Percentiles rank a stretch among this genome's conserved stretches.
phyloP scores from a whole-genome alignment of 2,329 filamentous ascomycete species.

The Penicillium sp. region DNA sequence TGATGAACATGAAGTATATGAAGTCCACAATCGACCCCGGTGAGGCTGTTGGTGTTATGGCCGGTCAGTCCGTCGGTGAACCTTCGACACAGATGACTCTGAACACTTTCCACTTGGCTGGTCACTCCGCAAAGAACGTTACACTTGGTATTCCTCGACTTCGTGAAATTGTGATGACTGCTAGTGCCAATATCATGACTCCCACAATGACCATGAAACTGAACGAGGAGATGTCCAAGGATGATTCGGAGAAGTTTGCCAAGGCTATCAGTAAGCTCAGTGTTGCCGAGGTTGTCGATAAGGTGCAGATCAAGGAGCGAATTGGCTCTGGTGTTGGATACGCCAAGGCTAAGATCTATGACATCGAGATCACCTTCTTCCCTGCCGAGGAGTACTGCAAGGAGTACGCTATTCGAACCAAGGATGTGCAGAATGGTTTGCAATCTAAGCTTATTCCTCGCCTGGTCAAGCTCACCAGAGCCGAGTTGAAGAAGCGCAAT shows the following conservation, averaged over 20 bases:
- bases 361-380: conserved; percentile 82
- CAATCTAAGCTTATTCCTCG: conserved; percentile 77
- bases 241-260: conserved; percentile 77
- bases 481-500: conserved; percentile 79
- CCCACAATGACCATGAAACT: conserved; percentile 75
- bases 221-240: conserved; percentile 69
- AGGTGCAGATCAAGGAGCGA: conserved; percentile 77
- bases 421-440: conserved; percentile 79
- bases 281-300: conserved; percentile 81
- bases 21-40: conserved; percentile 91
- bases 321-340: conserved; percentile 72
- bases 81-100: conserved; percentile 99
- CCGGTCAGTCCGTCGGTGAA: conserved; percentile 94
- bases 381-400: conserved; percentile 79
- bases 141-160: conserved; percentile 97
- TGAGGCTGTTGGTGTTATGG: conserved; percentile 95
- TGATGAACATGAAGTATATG: conserved; percentile 91
- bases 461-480: conserved; percentile 71
- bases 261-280: conserved; percentile 90
- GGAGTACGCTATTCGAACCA: conserved; percentile 80
- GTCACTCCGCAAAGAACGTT: conserved; percentile 97
- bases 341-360: conserved; percentile 79
- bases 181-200: conserved; percentile 84
- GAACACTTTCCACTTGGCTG: conserved; percentile 99
- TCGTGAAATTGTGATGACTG: conserved; percentile 98